Conservation (phyloP, 345 rosid species). For the Gossypium raimondii region DNA sequence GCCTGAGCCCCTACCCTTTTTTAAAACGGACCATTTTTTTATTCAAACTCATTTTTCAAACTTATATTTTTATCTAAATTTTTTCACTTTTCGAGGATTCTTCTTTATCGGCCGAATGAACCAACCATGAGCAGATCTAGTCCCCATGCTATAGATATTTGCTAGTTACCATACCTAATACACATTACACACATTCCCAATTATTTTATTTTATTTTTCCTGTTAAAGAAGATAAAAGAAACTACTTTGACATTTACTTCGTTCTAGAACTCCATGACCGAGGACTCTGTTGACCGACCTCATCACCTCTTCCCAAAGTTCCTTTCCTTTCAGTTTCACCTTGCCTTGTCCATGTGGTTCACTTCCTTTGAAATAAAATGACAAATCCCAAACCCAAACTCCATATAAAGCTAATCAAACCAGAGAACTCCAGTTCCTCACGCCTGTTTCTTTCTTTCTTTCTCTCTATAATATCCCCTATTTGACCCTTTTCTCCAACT, state of each 20-base stretch:
- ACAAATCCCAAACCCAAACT: neutral
- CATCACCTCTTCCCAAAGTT: neutral
- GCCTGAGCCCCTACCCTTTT: rapidly evolving
- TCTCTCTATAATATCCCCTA: too few species aligned
- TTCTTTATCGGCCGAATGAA: rapidly evolving
- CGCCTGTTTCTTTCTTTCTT: neutral
- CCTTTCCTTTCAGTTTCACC: neutral
- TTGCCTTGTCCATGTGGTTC: neutral
- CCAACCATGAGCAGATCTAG: rapidly evolving
- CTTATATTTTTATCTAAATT: rapidly evolving
- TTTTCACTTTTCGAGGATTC: rapidly evolving
- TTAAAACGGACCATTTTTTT: too few species aligned
- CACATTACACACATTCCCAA: neutral
- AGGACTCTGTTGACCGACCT: neutral
- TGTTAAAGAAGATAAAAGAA: neutral
- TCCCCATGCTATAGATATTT: too few species aligned
- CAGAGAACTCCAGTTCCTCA: conserved; percentile 7
- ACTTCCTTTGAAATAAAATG: neutral
- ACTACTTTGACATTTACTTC: neutral
- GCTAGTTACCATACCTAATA: neutral
- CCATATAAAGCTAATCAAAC: neutral
- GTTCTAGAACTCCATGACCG: neutral
- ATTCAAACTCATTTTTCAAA: rapidly evolving
- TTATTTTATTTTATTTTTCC: neutral
- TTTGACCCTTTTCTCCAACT: too few species aligned